Evolutionary conservation across 176 grass and related monocot species (phyloP).

Genomic region (Aegilops sharonensis): DNA sequence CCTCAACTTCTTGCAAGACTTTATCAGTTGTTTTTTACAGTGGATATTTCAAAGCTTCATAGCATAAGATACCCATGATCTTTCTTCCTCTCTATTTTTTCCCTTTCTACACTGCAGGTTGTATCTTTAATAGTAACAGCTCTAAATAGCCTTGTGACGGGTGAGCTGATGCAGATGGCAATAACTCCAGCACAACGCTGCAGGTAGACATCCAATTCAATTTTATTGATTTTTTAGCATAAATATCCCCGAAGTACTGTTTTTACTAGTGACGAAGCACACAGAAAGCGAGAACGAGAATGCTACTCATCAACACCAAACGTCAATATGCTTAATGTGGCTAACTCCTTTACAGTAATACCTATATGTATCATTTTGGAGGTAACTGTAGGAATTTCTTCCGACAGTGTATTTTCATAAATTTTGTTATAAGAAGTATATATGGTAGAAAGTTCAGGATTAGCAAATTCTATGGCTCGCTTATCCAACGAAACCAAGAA

Average conservation of each 20-base stretch:
- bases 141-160: slow-evolving; percentile 71
- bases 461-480: too few relatives aligned
- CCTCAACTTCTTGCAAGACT: neutral
- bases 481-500: neutral
- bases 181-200: slow-evolving; percentile 56
- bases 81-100: neutral
- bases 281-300: neutral
- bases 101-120: slow-evolving; percentile 41
- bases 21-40: neutral
- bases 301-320: neutral
- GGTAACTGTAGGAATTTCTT: too few relatives aligned
- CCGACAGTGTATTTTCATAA: too few relatives aligned
- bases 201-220: slow-evolving; percentile 45
- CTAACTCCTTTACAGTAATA: neutral
- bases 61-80: neutral
- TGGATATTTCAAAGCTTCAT: neutral
- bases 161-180: slow-evolving; percentile 86
- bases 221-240: neutral
- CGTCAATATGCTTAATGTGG: neutral
- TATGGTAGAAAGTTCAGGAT: too few relatives aligned
- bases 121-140: slow-evolving; percentile 64
- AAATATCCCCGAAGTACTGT: neutral
- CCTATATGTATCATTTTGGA: neutral
- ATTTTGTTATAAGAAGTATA: too few relatives aligned
- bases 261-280: neutral